Evolutionary conservation across 2,329 filamentous ascomycete genomes (phyloP), one percentile per base, ranked within the genome.

Genomic region (Herpotrichia juniperi): DNA sequence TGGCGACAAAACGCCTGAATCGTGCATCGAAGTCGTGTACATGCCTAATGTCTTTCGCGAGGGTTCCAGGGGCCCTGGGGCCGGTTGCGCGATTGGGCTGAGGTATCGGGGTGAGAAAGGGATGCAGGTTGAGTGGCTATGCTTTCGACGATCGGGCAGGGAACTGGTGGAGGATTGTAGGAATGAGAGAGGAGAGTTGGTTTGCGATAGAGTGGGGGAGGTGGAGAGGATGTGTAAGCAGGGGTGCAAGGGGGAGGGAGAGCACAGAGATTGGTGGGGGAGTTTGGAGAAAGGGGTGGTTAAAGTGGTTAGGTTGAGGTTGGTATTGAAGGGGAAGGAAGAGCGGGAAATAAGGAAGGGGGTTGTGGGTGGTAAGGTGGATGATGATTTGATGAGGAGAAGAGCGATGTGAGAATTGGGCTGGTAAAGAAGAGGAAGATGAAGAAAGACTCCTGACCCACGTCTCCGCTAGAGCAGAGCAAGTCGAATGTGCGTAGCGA

Each of bases 141-240:
- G 59, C 14, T 69, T 68, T 26, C 39, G 50, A 3, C 14, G 45
- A 1, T 44, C 50, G 2, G 28, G 65, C 11, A 32, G 57, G 0
- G 24, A 30, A 0, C 14, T 11, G 1, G 40, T 62, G 1, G n/a
- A 65, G 2, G 24, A 6, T 12, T 28, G 26, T 28, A 9, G 10
- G 35, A 44, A 6, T 40, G 26, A 11, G 22, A 55, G 14, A 40
- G 25, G 3, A 53, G 42, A 24, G 17, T 12, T 28, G 7, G 26
- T 63, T n/a, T 68, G 68, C 28, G 55, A 69, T 21, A 43, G 49
- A 17, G 66, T 69, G 1, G 66, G 52, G 0, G 40, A 35, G 8
- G 7, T 61, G 1, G 44, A 48, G 10, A 62, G 59, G 39, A 58
- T 56, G 1, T 34, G 48, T 10, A 42, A 0, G 16, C 7, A 28